Evolutionary conservation across 306 rosid genomes (phyloP).

Genomic region (Ochetophila trinervis): DNA sequence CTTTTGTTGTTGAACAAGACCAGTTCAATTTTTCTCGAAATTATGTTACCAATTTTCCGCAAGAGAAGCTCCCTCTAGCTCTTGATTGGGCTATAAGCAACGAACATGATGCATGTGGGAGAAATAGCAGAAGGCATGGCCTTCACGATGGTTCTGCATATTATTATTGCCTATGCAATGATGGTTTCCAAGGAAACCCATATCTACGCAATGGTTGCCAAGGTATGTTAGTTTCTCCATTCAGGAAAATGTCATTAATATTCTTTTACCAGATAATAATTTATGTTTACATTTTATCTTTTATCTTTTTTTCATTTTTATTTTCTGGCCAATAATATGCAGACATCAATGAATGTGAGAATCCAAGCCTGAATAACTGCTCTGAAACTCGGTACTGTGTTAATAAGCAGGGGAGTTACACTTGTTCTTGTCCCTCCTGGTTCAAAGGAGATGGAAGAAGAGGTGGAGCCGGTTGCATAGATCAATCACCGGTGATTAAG

Average conservation of each 20-base stretch:
- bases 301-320: neutral
- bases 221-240: constrained; percentile 1
- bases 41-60: neutral
- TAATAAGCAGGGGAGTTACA: neutral
- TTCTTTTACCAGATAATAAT: neutral
- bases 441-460: no score
- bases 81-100: neutral
- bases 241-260: neutral
- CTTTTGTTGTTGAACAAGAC: neutral
- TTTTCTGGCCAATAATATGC: neutral
- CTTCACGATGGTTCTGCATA: constrained; percentile 7
- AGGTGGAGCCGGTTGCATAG: neutral
- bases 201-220: constrained; percentile 26
- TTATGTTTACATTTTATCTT: neutral
- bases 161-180: constrained; percentile 23
- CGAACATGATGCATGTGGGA: neutral
- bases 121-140: neutral
- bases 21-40: neutral
- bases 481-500: neutral
- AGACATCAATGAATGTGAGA: neutral
- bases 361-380: neutral
- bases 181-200: constrained; percentile 30
- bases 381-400: neutral
- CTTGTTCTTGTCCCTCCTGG: neutral
- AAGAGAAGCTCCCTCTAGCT: neutral